Conservation (phyloP, 73 alveolate species). For the Paramecium biaurelia region DNA sequence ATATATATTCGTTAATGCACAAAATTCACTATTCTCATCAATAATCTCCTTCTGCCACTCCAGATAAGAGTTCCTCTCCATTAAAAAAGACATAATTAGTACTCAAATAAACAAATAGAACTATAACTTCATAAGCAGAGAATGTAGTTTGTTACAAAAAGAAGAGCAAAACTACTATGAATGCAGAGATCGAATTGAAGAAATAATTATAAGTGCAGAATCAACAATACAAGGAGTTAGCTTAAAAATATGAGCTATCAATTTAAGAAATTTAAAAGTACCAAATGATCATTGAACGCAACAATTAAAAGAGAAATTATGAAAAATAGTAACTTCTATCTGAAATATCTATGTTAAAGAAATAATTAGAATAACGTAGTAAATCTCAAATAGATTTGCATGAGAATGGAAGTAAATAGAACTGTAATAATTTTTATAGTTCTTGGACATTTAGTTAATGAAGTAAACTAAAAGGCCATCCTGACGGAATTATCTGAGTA, state of each 20-base stretch:
- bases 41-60: slow-evolving; percentile 37
- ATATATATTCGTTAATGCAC: slow-evolving; percentile 50
- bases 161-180: not conserved
- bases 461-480: not conserved
- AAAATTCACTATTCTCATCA: not conserved
- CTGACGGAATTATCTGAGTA: not conserved
- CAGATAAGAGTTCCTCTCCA: not conserved
- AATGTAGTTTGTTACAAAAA: not conserved
- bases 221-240: not conserved
- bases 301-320: slow-evolving; percentile 28
- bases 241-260: slow-evolving; percentile 13
- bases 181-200: not conserved
- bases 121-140: not conserved
- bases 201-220: not conserved
- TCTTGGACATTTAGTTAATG: slow-evolving; percentile 35
- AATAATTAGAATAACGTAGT: slow-evolving; percentile 23
- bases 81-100: not conserved
- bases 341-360: not conserved
- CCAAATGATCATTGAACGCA: not conserved
- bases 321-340: not conserved
- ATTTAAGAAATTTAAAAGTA: slow-evolving; percentile 20
- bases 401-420: not conserved
- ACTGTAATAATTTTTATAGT: not conserved
- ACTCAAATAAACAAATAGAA: not conserved
- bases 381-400: slow-evolving; percentile 14